These are phyloP conservation scores for Odonthalia washingtoniensis DNA, from an alignment of 31 red algal genomes.

Conservation along the genomic window DNA sequence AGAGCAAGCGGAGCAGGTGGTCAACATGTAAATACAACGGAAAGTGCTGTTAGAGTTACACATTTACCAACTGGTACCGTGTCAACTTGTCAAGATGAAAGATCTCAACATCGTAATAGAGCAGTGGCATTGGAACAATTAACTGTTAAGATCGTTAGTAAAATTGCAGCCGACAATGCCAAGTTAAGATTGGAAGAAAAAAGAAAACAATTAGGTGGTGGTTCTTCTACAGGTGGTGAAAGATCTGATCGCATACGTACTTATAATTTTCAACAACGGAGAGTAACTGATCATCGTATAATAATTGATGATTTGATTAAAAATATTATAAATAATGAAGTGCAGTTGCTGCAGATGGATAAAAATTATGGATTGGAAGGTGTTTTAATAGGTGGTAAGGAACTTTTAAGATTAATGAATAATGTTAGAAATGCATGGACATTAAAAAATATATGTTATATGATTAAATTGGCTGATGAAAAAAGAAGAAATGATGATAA, in stretches of 20 bases:
- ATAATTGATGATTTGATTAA: neutral
- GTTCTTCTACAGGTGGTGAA: constrained; percentile 63
- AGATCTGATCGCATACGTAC: constrained; percentile 86
- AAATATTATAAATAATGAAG: neutral
- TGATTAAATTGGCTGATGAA: constrained; percentile 57
- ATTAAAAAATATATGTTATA: constrained; percentile 13
- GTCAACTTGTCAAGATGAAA: constrained; percentile 81
- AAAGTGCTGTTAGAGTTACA: constrained; percentile 90
- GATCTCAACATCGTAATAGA: constrained; percentile 82
- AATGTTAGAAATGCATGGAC: constrained; percentile 34
- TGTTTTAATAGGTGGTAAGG: constrained; percentile 58
- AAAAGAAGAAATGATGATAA: too few species aligned
- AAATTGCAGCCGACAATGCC: constrained; percentile 39
- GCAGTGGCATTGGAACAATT: constrained; percentile 62
- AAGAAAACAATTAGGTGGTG: constrained; percentile 63
- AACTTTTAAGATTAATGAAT: constrained; percentile 60
- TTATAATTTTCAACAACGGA: constrained; percentile 87
- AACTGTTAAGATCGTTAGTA: constrained; percentile 43
- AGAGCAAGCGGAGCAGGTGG: constrained; percentile 94
- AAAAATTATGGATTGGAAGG: constrained; percentile 56
- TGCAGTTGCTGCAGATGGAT: neutral
- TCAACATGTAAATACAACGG: constrained; percentile 97
- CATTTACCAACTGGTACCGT: constrained; percentile 88
- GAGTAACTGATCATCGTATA: constrained; percentile 94
- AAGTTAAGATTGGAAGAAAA: constrained; percentile 38